Evolutionary conservation across 2,329 filamentous ascomycete species (phyloP).

Genomic region (Cladobotryum protrusum): DNA sequence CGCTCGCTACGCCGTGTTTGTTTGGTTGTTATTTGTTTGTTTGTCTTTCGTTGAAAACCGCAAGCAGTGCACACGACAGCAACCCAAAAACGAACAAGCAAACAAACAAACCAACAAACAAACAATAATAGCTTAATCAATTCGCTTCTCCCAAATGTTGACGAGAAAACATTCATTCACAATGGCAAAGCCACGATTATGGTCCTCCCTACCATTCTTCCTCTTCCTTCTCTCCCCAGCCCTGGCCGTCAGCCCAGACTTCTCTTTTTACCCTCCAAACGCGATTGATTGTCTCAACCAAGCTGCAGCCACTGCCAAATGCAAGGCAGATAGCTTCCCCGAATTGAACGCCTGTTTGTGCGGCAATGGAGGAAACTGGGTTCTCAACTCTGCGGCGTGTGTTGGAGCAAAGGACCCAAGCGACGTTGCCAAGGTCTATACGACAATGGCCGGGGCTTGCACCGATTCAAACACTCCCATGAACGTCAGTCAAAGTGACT

Average conservation of each 20-base stretch:
- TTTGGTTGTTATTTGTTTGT: too few relatives aligned
- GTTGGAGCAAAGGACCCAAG: conserved; percentile 28
- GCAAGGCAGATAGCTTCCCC: conserved; percentile 32
- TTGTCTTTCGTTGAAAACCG: too few relatives aligned
- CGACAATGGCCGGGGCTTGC: conserved; percentile 39
- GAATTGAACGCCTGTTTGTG: conserved; percentile 46
- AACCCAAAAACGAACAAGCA: neutral
- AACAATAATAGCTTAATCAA: neutral
- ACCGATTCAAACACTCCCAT: conserved; percentile 38
- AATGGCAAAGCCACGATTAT: conserved; percentile 22
- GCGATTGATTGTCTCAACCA: conserved; percentile 36
- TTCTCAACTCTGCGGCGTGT: conserved; percentile 41
- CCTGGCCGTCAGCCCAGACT: conserved; percentile 24
- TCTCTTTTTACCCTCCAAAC: conserved; percentile 27
- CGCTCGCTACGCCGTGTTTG: too few relatives aligned
- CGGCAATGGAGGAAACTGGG: conserved; percentile 42
- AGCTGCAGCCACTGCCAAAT: conserved; percentile 34
- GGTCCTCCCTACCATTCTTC: conserved; percentile 24
- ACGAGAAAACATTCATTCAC: neutral
- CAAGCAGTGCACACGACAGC: neutral
- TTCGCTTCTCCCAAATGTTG: too few relatives aligned
- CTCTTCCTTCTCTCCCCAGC: conserved; percentile 18
- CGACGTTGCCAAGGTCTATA: conserved; percentile 38
- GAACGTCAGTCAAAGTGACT: conserved; percentile 31
- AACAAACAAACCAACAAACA: neutral